Evolutionary conservation across 768 basidiomycete species (phyloP), one percentile per base, ranked within the genome.

Genomic region (Auricularia sp.): DNA sequence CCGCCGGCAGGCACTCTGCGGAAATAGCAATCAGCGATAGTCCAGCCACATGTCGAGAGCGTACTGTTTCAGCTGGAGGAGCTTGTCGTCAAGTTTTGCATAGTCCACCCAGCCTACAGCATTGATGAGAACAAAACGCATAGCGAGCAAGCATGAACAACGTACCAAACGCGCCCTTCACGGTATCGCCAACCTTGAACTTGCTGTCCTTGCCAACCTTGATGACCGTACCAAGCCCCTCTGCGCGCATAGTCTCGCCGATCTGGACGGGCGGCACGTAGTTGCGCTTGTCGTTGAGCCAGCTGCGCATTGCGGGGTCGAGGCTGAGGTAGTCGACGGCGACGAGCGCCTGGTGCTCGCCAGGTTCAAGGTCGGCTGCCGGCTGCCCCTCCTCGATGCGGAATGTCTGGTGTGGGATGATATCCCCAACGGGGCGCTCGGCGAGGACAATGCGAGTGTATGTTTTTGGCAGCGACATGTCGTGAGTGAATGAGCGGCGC

Each of bases 281-380:
- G 68, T 84, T 87, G 58, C 93, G 80, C 16, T 71, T 72, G 71
- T 91, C 88, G 66, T 82, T 83, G 61, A 98, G 71, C 81, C 89
- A 97, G 12, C 84, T 85, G 8, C 93, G 82, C 91, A 93, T 92
- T 0, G 92, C 91, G 21, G 94, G 93, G 70, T 97, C 94, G 67
- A 97, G 73, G 39, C 86, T 87, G 36, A 93, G 71, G 79, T 87
- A 94, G 59, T 86, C 85, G 65, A 90, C 84, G 72, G 84, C 82
- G n/a, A 98, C 84, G 58, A 95, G 78, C 7, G 85, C 84, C 66
- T 80, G 70, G 6, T 73, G 75, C 66, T 88, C 79, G 21, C 63
- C 66, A 3, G 66, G 53, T 29, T 74, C 69, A 35, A 78, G 67
- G 8, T 71, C 68, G 14, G 23, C 35, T 10, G n/a, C 6, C 1